Percentiles rank a stretch among this genome's conserved stretches.
phyloP scores from a whole-genome alignment of 129 eudicot species.

The Arctium lappa region DNA sequence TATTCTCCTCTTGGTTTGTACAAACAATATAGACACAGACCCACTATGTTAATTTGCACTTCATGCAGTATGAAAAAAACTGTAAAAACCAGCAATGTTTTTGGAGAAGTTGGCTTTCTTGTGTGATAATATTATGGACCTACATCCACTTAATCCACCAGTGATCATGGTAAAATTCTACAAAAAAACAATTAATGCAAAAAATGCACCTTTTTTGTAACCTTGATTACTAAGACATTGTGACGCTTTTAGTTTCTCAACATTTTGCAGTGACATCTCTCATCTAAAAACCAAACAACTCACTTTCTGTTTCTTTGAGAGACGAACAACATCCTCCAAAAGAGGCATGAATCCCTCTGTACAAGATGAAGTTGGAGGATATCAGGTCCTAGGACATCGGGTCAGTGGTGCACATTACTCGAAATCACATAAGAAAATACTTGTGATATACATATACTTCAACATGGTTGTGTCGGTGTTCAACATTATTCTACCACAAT shows the following conservation, averaged over 20 bases:
- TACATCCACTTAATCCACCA: neutral
- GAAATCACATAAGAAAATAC: neutral
- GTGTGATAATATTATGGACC: neutral
- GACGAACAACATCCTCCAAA: too few relatives aligned
- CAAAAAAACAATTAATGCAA: neutral
- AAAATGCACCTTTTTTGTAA: neutral
- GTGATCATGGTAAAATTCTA: neutral
- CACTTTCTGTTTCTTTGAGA: too few relatives aligned
- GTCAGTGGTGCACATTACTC: neutral
- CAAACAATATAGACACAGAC: too few relatives aligned
- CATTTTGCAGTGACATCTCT: too few relatives aligned
- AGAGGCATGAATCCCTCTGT: neutral
- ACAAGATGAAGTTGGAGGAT: too few relatives aligned
- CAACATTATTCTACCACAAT: neutral
- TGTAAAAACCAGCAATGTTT: too few relatives aligned
- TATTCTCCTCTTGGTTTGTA: too few relatives aligned
- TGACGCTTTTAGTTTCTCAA: neutral
- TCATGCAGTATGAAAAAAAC: too few relatives aligned
- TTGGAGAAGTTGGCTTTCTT: neutral
- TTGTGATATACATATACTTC: neutral
- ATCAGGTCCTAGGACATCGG: neutral
- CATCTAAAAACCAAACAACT: neutral
- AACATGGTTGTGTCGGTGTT: neutral
- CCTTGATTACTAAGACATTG: neutral
- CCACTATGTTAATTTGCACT: too few relatives aligned